Evolutionary conservation across 1,284 basidiomycete species (phyloP).

Genomic region (Taiwanofungus camphoratus): DNA sequence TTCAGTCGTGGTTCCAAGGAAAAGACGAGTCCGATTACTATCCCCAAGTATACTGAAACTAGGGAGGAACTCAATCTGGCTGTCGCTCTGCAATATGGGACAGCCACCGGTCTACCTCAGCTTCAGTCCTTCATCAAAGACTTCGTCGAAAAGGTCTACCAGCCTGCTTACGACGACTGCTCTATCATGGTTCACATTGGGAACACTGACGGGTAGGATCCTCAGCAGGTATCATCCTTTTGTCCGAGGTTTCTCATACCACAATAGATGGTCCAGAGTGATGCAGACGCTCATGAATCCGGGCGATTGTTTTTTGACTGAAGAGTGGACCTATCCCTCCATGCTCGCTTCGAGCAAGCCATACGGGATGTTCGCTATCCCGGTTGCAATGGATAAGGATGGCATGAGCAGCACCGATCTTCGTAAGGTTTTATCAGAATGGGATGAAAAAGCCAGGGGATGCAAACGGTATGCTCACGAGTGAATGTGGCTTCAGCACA

Average conservation of each 20-base stretch:
- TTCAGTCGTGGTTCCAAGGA: conserved; percentile 41
- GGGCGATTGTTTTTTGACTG: conserved; percentile 68
- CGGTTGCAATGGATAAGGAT: conserved; percentile 67
- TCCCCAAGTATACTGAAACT: conserved; percentile 55
- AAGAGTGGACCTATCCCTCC: conserved; percentile 70
- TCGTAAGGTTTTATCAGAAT: conserved; percentile 53
- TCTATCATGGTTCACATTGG: conserved; percentile 61
- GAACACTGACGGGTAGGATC: conserved; percentile 65
- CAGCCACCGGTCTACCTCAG: conserved; percentile 47
- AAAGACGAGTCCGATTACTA: conserved; percentile 44
- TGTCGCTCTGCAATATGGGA: conserved; percentile 70
- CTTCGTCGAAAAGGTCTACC: conserved; percentile 58
- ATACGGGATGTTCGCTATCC: conserved; percentile 43
- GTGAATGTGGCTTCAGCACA: background rate
- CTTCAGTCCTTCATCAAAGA: conserved; percentile 50
- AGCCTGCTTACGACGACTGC: conserved; percentile 68
- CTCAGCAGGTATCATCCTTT: background rate
- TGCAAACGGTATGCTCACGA: conserved; percentile 32
- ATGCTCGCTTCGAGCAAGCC: conserved; percentile 40
- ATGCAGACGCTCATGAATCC: conserved; percentile 59
- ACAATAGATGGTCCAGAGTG: conserved; percentile 43
- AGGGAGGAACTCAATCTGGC: conserved; percentile 58
- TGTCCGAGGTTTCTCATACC: background rate
- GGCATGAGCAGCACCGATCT: conserved; percentile 65
- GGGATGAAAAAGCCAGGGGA: conserved; percentile 56